A percentile compares a stretch with the other conserved stretches of the same genome.
Conservation (phyloP, 495 filamentous ascomycete genomes). For the Penicillium cinerascens region DNA sequence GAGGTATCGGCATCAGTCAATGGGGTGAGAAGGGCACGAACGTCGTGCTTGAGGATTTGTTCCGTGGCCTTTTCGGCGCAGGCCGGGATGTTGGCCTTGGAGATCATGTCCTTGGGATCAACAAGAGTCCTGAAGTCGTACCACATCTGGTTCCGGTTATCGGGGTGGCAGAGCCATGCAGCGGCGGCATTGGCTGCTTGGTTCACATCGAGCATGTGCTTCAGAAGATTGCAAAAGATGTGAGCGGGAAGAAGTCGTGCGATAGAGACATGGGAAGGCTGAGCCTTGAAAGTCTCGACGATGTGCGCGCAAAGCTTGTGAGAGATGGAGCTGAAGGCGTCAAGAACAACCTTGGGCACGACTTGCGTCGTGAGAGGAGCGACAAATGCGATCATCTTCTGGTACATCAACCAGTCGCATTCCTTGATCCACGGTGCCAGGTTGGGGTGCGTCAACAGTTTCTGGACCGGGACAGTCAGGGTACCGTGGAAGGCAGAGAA, state of each 20-base stretch:
- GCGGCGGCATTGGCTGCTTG: conserved; percentile 64
- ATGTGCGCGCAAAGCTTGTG: conserved; percentile 75
- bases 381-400: conserved; percentile 90
- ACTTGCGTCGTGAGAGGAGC: conserved; percentile 83
- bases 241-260: conserved; percentile 86
- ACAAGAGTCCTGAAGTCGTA: conserved; percentile 82
- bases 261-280: conserved; percentile 76
- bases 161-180: conserved; percentile 47
- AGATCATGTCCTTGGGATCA: conserved; percentile 55
- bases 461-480: conserved; percentile 95
- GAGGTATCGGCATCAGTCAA: conserved; percentile 33
- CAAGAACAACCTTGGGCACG: conserved; percentile 76
- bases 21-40: conserved; percentile 63
- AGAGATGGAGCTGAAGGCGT: conserved; percentile 80
- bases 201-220: conserved; percentile 85
- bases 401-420: conserved; percentile 93
- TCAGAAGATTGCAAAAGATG: conserved; percentile 79
- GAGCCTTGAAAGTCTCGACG: conserved; percentile 68
- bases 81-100: conserved; percentile 40
- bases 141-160: conserved; percentile 74
- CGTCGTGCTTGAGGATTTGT: conserved; percentile 68
- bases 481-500: conserved; percentile 94
- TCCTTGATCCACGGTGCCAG: conserved; percentile 91
- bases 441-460: conserved; percentile 75
- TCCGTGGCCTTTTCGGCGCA: conserved; percentile 48